phyloP scores from a whole-genome alignment of 768 basidiomycete genomes.

The Steccherinum ochraceum region DNA sequence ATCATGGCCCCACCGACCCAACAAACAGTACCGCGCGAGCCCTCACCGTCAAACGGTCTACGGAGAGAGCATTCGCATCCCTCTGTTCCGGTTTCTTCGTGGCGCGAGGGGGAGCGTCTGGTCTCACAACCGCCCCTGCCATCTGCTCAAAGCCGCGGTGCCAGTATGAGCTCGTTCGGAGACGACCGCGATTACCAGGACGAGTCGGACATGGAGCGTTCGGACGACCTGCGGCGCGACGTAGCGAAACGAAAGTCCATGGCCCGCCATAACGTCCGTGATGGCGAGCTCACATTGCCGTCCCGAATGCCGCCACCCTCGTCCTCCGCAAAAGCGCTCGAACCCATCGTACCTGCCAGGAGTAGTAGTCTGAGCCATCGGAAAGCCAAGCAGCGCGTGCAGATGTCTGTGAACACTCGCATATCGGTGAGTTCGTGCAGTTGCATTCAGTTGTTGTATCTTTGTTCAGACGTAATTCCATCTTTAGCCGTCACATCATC shows the following conservation, averaged over 20 bases:
- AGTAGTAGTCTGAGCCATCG: slow-evolving; percentile 20
- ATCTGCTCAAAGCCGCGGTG: slow-evolving; percentile 44
- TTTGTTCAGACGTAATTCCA: too few relatives aligned
- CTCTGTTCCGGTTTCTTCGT: background rate
- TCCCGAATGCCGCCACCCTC: slow-evolving; percentile 18
- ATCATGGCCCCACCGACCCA: background rate
- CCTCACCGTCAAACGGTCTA: background rate
- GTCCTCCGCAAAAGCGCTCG: background rate
- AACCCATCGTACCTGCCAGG: slow-evolving; percentile 18
- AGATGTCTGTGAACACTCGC: slow-evolving; percentile 21
- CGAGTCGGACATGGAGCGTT: slow-evolving; percentile 22
- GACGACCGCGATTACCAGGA: slow-evolving; percentile 32
- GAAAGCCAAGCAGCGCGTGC: slow-evolving; percentile 14
- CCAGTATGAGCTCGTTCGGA: slow-evolving; percentile 45
- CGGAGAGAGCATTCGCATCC: background rate
- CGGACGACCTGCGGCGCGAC: slow-evolving; percentile 14
- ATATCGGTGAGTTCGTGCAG: slow-evolving; percentile 13
- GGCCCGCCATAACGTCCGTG: slow-evolving; percentile 12
- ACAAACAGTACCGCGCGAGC: background rate
- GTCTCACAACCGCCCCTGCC: background rate
- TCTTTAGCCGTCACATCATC: slow-evolving; percentile 9
- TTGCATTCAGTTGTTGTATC: too few relatives aligned
- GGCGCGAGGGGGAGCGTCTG: slow-evolving; percentile 11
- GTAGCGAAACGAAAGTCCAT: slow-evolving; percentile 21
- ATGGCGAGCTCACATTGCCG: slow-evolving; percentile 26